Base-by-base conservation (phyloP, 83 land plant genomes). In the Thuja plicata region DNA sequence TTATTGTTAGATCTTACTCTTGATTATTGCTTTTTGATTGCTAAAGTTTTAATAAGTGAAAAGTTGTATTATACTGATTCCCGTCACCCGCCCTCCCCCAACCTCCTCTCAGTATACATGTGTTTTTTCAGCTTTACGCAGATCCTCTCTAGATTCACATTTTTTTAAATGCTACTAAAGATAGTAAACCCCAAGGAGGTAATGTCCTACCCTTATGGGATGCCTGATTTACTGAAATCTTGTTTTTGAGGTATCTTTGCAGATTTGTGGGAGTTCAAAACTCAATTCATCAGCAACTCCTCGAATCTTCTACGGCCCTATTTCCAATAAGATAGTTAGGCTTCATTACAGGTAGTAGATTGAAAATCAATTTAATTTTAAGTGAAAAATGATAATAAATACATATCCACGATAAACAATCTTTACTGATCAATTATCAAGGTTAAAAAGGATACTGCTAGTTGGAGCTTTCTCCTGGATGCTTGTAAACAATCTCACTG, bases 401-500 rank as follows among this genome's bases (percentile, higher is more conserved):
- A 27, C 10, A 66, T 66, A 66, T 66, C 73, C n/a, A 2, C 73
- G 27, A 66, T 27, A 66, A 27, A 27, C 2, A 66, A 27, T 66
- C 32, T 24, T 66, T 66, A 66, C 8, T 27, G 30, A 66, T 27
- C 30, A 66, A 66, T 8, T 27, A 66, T 66, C 73, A 66, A 66
- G n/a, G 73, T 66, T 27, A 24, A 66, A 87, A 91, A 94, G 92
- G 92, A 94, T 95, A 94, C 95, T 91, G 76, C 92, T 95, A 24
- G 82, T 70, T 84, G 97, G 96, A 74, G 95, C 95, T 6, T 93
- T 92, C 82, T 95, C 96, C 87, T 94, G 96, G 70, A 95, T 89
- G 92, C 95, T 92, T 38, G 96, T 95, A 74, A 94, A 95, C 3
- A 95, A 90, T 87, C 96, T 92, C 85, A 92, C 97, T 95, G 94